A percentile compares a stretch with the other conserved stretches of the same genome.
Conservation (phyloP, 78 protist genomes). For the Pigoraptor vietnamica region DNA sequence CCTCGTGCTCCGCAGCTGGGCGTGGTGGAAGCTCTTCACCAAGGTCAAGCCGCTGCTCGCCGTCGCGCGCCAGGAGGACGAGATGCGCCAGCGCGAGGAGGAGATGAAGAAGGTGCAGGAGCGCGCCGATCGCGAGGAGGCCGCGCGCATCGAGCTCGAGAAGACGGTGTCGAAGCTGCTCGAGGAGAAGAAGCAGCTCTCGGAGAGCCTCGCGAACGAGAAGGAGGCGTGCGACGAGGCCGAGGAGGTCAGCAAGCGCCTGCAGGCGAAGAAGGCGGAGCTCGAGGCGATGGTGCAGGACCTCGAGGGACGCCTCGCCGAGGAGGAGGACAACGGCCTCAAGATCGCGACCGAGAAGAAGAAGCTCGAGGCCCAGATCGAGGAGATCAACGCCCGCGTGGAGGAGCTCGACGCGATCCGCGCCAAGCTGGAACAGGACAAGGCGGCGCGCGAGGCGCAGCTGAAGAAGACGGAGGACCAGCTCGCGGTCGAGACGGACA, state of each 20-base stretch:
- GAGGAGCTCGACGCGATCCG: constrained; percentile 26
- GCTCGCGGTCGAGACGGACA: background rate
- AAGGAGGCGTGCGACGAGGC: background rate
- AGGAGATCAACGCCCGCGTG: constrained; percentile 37
- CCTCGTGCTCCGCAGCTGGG: constrained; percentile 36
- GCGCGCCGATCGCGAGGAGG: background rate
- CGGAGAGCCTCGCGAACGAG: background rate
- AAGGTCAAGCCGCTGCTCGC: constrained; percentile 34
- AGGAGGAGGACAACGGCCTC: constrained; percentile 14
- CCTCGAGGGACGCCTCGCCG: constrained; percentile 23
- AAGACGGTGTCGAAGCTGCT: background rate
- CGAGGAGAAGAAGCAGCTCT: background rate
- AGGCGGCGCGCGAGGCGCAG: background rate
- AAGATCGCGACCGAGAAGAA: constrained; percentile 6
- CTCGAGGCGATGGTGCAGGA: constrained; percentile 21
- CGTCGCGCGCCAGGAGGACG: constrained; percentile 26
- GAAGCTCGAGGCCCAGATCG: constrained; percentile 32
- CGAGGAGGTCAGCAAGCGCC: background rate
- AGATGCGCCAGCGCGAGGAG: background rate
- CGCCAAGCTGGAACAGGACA: background rate
- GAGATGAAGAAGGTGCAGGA: background rate
- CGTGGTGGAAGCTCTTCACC: constrained; percentile 51
- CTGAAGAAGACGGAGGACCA: constrained; percentile 16
- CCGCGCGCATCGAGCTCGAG: background rate
- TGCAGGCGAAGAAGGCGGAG: background rate